Percentiles rank a stretch among this genome's conserved stretches.
Evolutionary conservation across 257 asterid genomes (phyloP).

Genomic region (Cordia subcordata): DNA sequence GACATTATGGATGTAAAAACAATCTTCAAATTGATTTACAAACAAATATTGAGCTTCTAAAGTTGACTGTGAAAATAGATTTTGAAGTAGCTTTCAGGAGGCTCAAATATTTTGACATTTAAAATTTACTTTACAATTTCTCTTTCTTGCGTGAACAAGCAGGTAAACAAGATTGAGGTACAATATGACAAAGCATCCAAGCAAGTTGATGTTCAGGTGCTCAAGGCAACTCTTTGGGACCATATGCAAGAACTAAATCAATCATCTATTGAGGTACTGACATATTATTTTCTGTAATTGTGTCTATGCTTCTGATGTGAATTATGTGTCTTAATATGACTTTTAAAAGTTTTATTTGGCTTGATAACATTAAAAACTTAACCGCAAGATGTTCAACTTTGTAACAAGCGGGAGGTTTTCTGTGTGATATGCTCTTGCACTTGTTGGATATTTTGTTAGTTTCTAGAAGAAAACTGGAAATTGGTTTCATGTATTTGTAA

Average conservation of each 20-base stretch:
- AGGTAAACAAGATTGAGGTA: constrained; percentile 85
- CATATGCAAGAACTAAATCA: constrained; percentile 41
- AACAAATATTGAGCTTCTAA: too few species aligned
- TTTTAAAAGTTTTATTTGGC: too few species aligned
- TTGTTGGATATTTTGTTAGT: too few species aligned
- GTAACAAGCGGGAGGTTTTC: too few species aligned
- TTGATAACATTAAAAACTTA: too few species aligned
- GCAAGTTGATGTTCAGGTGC: constrained; percentile 90
- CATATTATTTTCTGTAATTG: background rate
- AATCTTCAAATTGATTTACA: too few species aligned
- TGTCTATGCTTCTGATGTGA: background rate
- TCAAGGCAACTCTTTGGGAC: constrained; percentile 86
- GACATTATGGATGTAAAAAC: too few species aligned
- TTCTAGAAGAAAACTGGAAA: too few species aligned
- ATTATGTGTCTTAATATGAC: background rate
- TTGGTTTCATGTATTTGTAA: too few species aligned
- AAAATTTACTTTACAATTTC: constrained; percentile 2
- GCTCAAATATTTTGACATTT: background rate
- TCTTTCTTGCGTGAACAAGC: constrained; percentile 12
- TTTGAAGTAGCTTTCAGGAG: background rate
- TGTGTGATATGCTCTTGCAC: too few species aligned
- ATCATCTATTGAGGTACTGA: constrained; percentile 43
- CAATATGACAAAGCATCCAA: constrained; percentile 83
- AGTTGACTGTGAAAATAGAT: too few species aligned
- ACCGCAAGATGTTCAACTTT: too few species aligned